Evolutionary conservation across 768 basidiomycete genomes (phyloP).

Genomic region (Leccinum longicurvipes): DNA sequence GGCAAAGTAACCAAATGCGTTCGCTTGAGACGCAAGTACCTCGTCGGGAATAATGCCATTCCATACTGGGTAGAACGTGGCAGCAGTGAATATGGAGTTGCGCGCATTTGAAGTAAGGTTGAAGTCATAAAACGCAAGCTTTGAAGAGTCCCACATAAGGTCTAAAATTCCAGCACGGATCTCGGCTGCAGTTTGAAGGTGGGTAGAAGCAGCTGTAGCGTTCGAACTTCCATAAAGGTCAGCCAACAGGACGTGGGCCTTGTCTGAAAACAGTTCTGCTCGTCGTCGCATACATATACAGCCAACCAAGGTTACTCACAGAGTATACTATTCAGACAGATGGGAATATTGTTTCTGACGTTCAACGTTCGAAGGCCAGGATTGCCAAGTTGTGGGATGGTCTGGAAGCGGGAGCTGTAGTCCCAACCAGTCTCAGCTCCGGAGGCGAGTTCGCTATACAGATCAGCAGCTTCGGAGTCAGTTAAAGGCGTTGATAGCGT

Average conservation of each 20-base stretch:
- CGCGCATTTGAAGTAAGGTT: constrained; percentile 67
- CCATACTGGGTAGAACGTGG: constrained; percentile 86
- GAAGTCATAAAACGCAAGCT: constrained; percentile 92
- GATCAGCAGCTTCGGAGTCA: constrained; percentile 50
- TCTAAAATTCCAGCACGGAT: constrained; percentile 76
- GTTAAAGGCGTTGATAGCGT: constrained; percentile 52
- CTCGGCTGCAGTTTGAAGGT: constrained; percentile 52
- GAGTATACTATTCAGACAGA: constrained; percentile 83
- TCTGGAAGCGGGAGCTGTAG: constrained; percentile 44
- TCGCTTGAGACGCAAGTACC: constrained; percentile 50
- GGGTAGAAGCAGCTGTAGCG: constrained; percentile 40
- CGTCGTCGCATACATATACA: background rate
- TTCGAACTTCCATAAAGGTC: constrained; percentile 54
- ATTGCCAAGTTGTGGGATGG: constrained; percentile 35
- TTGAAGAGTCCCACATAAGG: constrained; percentile 77
- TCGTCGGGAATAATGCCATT: constrained; percentile 78
- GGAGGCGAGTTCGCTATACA: constrained; percentile 87
- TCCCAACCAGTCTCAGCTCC: constrained; percentile 77
- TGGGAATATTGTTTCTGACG: constrained; percentile 62
- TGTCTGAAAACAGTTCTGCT: constrained; percentile 42
- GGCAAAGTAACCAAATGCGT: constrained; percentile 71
- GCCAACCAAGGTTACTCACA: constrained; percentile 45
- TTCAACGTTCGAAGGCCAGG: constrained; percentile 69
- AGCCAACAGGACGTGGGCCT: constrained; percentile 58
- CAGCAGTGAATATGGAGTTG: constrained; percentile 65